A percentile compares a stretch with the other conserved stretches of the same genome.
These are phyloP conservation scores for Yamadazyma ubonensis DNA, from an alignment of 805 yeast species.

Conservation along the genomic window DNA sequence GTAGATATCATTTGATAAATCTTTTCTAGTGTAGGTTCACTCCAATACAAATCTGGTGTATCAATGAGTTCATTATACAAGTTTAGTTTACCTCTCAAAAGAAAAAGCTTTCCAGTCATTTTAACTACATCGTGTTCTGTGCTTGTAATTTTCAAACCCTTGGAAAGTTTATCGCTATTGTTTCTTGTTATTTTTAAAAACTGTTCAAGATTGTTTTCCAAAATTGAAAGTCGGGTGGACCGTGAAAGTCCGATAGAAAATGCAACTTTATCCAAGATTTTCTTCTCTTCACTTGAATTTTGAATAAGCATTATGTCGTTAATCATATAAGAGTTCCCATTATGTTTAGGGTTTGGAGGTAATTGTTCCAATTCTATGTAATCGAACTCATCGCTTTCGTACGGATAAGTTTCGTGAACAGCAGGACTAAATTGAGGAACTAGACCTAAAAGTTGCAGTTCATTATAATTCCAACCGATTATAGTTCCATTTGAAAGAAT, in stretches of 20 bases:
- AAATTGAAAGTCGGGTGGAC: constrained; percentile 78
- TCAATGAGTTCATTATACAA: constrained; percentile 85
- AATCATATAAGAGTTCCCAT: constrained; percentile 43
- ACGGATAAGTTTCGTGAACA: constrained; percentile 37
- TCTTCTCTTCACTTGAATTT: constrained; percentile 43
- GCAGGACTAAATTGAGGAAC: constrained; percentile 55
- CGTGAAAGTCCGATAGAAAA: constrained; percentile 86
- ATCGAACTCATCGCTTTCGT: constrained; percentile 88
- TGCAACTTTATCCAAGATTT: constrained; percentile 76
- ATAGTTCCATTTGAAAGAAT: constrained; percentile 75
- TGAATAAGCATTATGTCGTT: constrained; percentile 74
- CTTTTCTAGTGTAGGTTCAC: constrained; percentile 79
- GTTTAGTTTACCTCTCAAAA: constrained; percentile 79
- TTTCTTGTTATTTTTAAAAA: constrained; percentile 62
- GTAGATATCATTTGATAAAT: constrained; percentile 71
- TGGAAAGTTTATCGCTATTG: constrained; percentile 64
- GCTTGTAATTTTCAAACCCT: constrained; percentile 48
- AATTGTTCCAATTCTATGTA: constrained; percentile 49
- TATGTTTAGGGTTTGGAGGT: constrained; percentile 21
- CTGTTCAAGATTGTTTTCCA: constrained; percentile 70
- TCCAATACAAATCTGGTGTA: constrained; percentile 92
- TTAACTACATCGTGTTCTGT: constrained; percentile 61
- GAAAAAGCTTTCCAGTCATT: constrained; percentile 71
- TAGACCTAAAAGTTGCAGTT: constrained; percentile 44
- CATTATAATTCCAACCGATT: constrained; percentile 80